Evolutionary conservation across 768 basidiomycete genomes (phyloP).

Genomic region (Boletus barrowsii): DNA sequence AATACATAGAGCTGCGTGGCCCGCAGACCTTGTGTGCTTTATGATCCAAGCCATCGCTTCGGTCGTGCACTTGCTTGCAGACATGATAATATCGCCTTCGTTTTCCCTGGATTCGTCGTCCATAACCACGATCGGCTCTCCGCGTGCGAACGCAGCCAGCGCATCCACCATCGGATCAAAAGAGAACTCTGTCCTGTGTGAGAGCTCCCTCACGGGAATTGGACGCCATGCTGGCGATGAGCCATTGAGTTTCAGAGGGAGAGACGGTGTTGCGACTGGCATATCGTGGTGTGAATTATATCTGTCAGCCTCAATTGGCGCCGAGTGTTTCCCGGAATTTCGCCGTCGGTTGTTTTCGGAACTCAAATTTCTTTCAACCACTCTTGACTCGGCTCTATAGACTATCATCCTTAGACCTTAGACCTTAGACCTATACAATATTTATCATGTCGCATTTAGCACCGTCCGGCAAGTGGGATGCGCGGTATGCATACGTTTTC

Average conservation of each 20-base stretch:
- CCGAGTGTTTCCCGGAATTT: too few relatives aligned
- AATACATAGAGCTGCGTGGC: background rate
- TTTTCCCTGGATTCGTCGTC: slow-evolving; percentile 96
- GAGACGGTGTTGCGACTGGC: slow-evolving; percentile 2
- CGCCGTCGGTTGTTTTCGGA: too few relatives aligned
- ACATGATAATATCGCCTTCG: slow-evolving; percentile 93
- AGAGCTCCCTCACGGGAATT: slow-evolving; percentile 16
- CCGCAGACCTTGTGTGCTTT: slow-evolving; percentile 81
- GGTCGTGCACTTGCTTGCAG: slow-evolving; percentile 79
- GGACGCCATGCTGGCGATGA: slow-evolving; percentile 19
- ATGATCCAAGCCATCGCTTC: slow-evolving; percentile 99
- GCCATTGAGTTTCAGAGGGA: slow-evolving; percentile 11
- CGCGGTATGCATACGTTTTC: slow-evolving; percentile 45
- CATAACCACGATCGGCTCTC: slow-evolving; percentile 95
- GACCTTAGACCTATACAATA: too few relatives aligned
- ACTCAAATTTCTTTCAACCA: too few relatives aligned
- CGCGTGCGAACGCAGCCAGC: slow-evolving; percentile 66
- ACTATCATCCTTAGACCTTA: too few relatives aligned
- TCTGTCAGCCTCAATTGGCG: too few relatives aligned
- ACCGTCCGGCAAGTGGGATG: slow-evolving; percentile 66
- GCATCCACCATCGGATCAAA: slow-evolving; percentile 86
- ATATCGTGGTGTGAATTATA: background rate
- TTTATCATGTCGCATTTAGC: slow-evolving; percentile 47
- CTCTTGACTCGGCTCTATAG: too few relatives aligned
- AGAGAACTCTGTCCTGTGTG: slow-evolving; percentile 40